Evolutionary conservation across 2,329 filamentous ascomycete species (phyloP), one percentile per base, ranked within the genome.

Genomic region (Calonectria montana): DNA sequence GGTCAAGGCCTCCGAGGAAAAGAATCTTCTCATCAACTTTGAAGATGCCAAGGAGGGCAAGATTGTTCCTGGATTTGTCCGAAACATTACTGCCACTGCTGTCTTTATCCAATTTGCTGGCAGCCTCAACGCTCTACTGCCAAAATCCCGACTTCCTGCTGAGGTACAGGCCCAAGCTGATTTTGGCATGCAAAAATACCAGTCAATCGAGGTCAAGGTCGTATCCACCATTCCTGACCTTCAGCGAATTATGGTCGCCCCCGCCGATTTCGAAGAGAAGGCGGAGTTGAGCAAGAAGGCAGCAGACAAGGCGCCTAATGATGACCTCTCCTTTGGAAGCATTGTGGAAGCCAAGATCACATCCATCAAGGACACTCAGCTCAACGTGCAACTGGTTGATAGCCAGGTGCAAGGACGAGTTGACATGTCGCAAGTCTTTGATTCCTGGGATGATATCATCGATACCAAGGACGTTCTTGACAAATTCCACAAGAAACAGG

Each of bases 41-140:
- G 91, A 93, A 25, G 91, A 96, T 75, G 88, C 95, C 23, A 89
- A 91, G 74, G 88, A 93, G 74, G 94, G 94, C 35, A 88, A 90
- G 39, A 85, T 91, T 27, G 89, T 95, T 9, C 89, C 91, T 70
- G 96, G 96, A 7, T 98, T 96, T 78, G 91, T 99, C 29, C 92
- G 93, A 71, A 97, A 97, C 78, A 93, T 98, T 65, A 96, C 94
- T 0, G 86, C 90, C 2, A 94, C 93, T 10, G 95, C 94, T 50
- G 88, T 96, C 13, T 98, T 98, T 79, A 90, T 98, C n/a, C 93
- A 97, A 79, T 98, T 98, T 82, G 91, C 92, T 47, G 93, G 92
- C 77, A 91, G 90, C 39, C 84, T 97, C 21, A 93, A 91, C 55
- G 96, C 94, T 16, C 85, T 98, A 48, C 86, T 98, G 35, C 94